These are phyloP conservation scores for Hypomontagnella monticulosa DNA, from an alignment of 495 filamentous ascomycete species.

Conservation along the genomic window DNA sequence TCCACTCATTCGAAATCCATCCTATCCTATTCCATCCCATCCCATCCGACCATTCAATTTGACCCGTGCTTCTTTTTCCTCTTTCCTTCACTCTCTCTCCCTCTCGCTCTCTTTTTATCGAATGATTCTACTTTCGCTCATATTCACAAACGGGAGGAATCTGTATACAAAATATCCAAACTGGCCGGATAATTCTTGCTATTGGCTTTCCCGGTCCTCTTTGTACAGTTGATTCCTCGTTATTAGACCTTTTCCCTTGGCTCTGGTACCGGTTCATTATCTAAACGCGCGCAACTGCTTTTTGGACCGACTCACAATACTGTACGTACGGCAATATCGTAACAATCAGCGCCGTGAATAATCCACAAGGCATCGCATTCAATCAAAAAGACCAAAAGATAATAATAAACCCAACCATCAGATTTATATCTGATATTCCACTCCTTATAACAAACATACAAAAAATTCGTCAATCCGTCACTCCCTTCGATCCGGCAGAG, in stretches of 20 bases:
- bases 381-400: slow-evolving; percentile 2
- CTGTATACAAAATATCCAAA: slow-evolving; percentile 17
- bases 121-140: slow-evolving; percentile 32
- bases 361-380: background rate
- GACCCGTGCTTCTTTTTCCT: slow-evolving; percentile 26
- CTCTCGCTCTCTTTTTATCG: slow-evolving; percentile 20
- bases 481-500: slow-evolving; percentile 45
- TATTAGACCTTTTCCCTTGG: slow-evolving; percentile 24
- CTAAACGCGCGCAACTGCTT: slow-evolving; percentile 10
- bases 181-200: slow-evolving; percentile 25
- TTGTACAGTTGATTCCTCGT: slow-evolving; percentile 33
- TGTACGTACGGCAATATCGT: slow-evolving; percentile 4
- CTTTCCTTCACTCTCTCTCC: slow-evolving; percentile 13
- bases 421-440: slow-evolving; percentile 5
- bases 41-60: slow-evolving; percentile 41
- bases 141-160: slow-evolving; percentile 25
- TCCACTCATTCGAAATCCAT: slow-evolving; percentile 39
- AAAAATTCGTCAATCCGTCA: slow-evolving; percentile 44
- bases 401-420: slow-evolving; percentile 27
- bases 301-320: slow-evolving; percentile 16
- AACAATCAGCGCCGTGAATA: slow-evolving; percentile 16
- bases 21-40: slow-evolving; percentile 21
- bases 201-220: slow-evolving; percentile 16
- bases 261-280: slow-evolving; percentile 23
- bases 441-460: slow-evolving; percentile 17